phyloP scores from a whole-genome alignment of 192 early-diverging fungal species.

The Lobosporangium transversale region DNA sequence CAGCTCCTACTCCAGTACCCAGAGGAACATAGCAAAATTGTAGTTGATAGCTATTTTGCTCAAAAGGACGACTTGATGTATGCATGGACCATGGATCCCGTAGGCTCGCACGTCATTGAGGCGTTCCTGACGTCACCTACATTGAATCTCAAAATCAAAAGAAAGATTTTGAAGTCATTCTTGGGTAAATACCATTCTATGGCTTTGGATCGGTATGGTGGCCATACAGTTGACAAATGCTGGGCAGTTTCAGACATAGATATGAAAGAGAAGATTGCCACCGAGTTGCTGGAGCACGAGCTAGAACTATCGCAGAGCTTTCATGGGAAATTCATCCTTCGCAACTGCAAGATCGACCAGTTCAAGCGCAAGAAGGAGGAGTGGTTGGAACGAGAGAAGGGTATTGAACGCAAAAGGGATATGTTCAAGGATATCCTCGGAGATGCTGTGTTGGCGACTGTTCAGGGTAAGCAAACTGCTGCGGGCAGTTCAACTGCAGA shows the following conservation, averaged over 20 bases:
- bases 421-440: conserved; percentile 86
- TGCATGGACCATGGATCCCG: conserved; percentile 71
- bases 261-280: conserved; percentile 78
- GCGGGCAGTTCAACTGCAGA: conserved; percentile 24
- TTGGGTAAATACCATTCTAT: conserved; percentile 66
- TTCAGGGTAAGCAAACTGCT: conserved; percentile 43
- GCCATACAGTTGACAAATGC: conserved; percentile 82
- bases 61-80: conserved; percentile 57
- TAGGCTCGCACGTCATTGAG: conserved; percentile 81
- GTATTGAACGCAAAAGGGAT: conserved; percentile 74
- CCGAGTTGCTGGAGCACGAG: conserved; percentile 69
- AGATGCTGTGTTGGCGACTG: conserved; percentile 50
- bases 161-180: conserved; percentile 70
- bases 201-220: conserved; percentile 78
- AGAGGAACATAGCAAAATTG: conserved; percentile 64
- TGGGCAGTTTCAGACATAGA: conserved; percentile 79
- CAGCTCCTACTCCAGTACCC: conserved; percentile 72
- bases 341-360: conserved; percentile 81
- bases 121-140: conserved; percentile 66
- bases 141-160: conserved; percentile 71
- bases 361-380: conserved; percentile 80
- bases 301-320: conserved; percentile 66
- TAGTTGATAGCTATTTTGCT: conserved; percentile 72
- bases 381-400: conserved; percentile 81
- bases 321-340: conserved; percentile 77